Evolutionary conservation across 106 monocot species (phyloP).

Genomic region (Dioscorea zingiberensis): DNA sequence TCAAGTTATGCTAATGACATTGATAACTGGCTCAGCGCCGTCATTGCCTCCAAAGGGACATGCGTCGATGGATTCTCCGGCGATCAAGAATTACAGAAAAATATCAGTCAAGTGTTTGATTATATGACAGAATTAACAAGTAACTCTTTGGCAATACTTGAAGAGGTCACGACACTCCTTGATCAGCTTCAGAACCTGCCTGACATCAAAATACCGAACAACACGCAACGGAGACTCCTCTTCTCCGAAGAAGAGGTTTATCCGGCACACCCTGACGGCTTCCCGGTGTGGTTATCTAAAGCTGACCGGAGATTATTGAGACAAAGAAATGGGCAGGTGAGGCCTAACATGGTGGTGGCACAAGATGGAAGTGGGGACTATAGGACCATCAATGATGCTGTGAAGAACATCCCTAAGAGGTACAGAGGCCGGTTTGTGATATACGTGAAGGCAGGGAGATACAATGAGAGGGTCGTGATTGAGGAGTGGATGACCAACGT

Average conservation of each 20-base stretch:
- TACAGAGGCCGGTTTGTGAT: slow-evolving; percentile 29
- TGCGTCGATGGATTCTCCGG: slow-evolving; percentile 54
- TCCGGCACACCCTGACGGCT: not conserved
- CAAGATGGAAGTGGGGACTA: slow-evolving; percentile 58
- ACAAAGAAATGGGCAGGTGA: not conserved
- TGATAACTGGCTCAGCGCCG: slow-evolving; percentile 51
- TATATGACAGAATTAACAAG: slow-evolving; percentile 40
- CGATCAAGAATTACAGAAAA: slow-evolving; percentile 30
- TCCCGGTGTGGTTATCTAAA: slow-evolving; percentile 29
- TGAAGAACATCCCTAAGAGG: slow-evolving; percentile 24
- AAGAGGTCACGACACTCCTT: slow-evolving; percentile 15
- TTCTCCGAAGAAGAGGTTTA: not conserved
- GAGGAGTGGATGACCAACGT: slow-evolving; percentile 26
- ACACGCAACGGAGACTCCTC: not conserved
- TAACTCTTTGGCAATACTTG: slow-evolving; percentile 68
- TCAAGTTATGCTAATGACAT: slow-evolving; percentile 32
- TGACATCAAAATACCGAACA: slow-evolving; percentile 2
- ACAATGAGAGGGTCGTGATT: slow-evolving; percentile 34
- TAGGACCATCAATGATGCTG: slow-evolving; percentile 41
- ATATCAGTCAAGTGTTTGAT: slow-evolving; percentile 11
- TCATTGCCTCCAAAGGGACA: slow-evolving; percentile 56
- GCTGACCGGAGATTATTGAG: slow-evolving; percentile 37
- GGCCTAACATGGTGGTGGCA: slow-evolving; percentile 46
- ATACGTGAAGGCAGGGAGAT: slow-evolving; percentile 55
- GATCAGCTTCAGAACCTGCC: slow-evolving; percentile 6